Percentiles rank a stretch among this genome's conserved stretches.
These are phyloP conservation scores for Phytopythium delawarense DNA, from an alignment of 352 stramenopile genomes.

Conservation along the genomic window DNA sequence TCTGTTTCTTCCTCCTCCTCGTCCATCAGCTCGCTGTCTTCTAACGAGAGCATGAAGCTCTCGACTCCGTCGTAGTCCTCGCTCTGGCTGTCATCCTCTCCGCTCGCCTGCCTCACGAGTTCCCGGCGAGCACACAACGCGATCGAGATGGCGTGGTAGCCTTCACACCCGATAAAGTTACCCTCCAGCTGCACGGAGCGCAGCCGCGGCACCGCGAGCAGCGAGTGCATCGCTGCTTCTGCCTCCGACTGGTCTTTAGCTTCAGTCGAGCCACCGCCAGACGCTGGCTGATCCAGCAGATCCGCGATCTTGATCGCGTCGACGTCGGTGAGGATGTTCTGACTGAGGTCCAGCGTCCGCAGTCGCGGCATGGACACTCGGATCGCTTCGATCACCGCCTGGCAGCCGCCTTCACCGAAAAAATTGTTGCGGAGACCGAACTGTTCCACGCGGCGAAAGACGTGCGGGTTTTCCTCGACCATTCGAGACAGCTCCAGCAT, in stretches of 20 bases:
- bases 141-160: conserved; percentile 55
- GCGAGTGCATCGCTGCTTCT: not conserved
- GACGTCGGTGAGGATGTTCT: conserved; percentile 60
- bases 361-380: conserved; percentile 22
- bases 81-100: conserved; percentile 8
- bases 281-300: conserved; percentile 23
- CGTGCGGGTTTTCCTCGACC: conserved; percentile 15
- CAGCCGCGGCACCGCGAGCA: conserved; percentile 18
- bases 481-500: conserved; percentile 30
- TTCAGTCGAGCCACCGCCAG: not conserved
- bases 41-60: not conserved
- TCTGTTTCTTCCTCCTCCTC: not conserved
- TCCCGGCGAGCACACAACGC: conserved; percentile 25
- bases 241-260: conserved; percentile 5
- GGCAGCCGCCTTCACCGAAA: conserved; percentile 45
- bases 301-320: conserved; percentile 40
- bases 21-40: conserved; percentile 4
- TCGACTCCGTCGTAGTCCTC: not conserved
- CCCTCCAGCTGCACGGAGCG: conserved; percentile 37
- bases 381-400: conserved; percentile 24
- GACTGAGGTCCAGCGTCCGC: conserved; percentile 30
- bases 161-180: conserved; percentile 67
- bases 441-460: conserved; percentile 29
- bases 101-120: conserved; percentile 3
- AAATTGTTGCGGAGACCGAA: conserved; percentile 61